A percentile compares a stretch with the other conserved stretches of the same genome.
These are phyloP conservation scores for Gymnopus androsaceus DNA, from an alignment of 1,284 basidiomycete genomes.

Conservation along the genomic window DNA sequence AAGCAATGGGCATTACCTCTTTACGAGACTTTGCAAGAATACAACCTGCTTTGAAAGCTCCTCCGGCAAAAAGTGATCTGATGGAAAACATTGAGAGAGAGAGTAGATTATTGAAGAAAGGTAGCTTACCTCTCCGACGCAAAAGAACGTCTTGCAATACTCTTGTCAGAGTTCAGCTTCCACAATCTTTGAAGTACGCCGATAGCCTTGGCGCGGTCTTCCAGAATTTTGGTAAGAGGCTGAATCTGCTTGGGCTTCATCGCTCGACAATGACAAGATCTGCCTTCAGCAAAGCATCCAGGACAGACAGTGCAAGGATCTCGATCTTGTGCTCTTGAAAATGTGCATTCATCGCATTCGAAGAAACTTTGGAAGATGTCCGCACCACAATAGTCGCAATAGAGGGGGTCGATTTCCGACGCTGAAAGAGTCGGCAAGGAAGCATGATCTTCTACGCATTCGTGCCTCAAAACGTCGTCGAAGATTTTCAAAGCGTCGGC, in stretches of 20 bases:
- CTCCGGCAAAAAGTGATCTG: conserved; percentile 14
- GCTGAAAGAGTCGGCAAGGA: conserved; percentile 27
- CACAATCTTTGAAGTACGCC: conserved; percentile 16
- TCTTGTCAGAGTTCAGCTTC: neutral
- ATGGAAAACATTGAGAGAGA: neutral
- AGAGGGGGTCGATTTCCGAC: conserved; percentile 24
- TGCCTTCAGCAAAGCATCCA: conserved; percentile 73
- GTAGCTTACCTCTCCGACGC: conserved; percentile 4
- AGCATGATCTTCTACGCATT: conserved; percentile 43
- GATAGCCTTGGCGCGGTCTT: conserved; percentile 31
- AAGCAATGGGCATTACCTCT: conserved; percentile 13
- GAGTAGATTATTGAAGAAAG: neutral
- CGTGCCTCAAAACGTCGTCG: conserved; percentile 59
- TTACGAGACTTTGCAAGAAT: conserved; percentile 28
- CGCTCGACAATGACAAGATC: conserved; percentile 56
- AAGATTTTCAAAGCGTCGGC: conserved; percentile 47
- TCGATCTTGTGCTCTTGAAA: no score
- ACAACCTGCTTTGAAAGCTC: conserved; percentile 38
- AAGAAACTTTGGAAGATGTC: conserved; percentile 81
- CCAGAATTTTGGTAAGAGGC: conserved; percentile 35
- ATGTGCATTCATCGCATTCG: conserved; percentile 54
- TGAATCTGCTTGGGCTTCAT: conserved; percentile 64
- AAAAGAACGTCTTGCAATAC: no score
- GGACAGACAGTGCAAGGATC: conserved; percentile 62
- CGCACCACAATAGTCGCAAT: conserved; percentile 74